A percentile compares a stretch with the other conserved stretches of the same genome.
These are phyloP conservation scores for Kappamyces sp. DNA, from an alignment of 192 early-diverging fungal genomes.

Conservation along the genomic window DNA sequence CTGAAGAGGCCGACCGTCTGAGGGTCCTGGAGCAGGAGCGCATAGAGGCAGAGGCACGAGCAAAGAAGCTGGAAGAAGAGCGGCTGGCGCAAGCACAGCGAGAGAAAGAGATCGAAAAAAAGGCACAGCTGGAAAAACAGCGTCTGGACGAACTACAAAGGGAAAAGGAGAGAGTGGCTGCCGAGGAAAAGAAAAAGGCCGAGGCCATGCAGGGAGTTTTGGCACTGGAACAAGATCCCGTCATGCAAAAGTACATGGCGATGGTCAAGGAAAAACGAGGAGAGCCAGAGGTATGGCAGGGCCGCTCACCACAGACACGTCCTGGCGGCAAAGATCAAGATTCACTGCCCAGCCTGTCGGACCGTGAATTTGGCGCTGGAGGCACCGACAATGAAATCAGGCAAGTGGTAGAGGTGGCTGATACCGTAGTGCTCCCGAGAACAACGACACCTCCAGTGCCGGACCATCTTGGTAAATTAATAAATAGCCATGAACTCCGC, in stretches of 20 bases:
- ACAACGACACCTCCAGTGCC: background rate
- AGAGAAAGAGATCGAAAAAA: conserved; percentile 24
- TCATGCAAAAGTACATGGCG: conserved; percentile 42
- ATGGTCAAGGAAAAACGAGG: conserved; percentile 39
- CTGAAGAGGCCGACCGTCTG: background rate
- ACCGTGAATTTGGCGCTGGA: conserved; percentile 18
- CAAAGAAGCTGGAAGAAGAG: conserved; percentile 17
- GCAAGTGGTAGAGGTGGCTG: conserved; percentile 12
- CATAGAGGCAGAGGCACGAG: conserved; percentile 5
- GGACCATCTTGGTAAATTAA: conserved; percentile 14
- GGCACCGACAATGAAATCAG: conserved; percentile 28
- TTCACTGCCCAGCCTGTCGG: background rate
- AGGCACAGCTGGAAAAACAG: conserved; percentile 7
- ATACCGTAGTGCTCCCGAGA: conserved; percentile 1
- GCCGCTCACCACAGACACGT: background rate
- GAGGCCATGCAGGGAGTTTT: conserved; percentile 17
- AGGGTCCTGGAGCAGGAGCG: background rate
- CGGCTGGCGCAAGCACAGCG: conserved; percentile 14
- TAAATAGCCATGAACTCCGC: no score
- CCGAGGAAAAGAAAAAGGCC: conserved; percentile 7
- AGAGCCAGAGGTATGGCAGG: conserved; percentile 5
- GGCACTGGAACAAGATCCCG: conserved; percentile 34
- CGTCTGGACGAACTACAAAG: conserved; percentile 10
- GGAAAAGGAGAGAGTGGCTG: conserved; percentile 5
- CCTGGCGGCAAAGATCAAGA: conserved; percentile 3